Evolutionary conservation across 1,139 yeast genomes (phyloP), one percentile per base, ranked within the genome.

Genomic region (Magnusiomyces suaveolens): DNA sequence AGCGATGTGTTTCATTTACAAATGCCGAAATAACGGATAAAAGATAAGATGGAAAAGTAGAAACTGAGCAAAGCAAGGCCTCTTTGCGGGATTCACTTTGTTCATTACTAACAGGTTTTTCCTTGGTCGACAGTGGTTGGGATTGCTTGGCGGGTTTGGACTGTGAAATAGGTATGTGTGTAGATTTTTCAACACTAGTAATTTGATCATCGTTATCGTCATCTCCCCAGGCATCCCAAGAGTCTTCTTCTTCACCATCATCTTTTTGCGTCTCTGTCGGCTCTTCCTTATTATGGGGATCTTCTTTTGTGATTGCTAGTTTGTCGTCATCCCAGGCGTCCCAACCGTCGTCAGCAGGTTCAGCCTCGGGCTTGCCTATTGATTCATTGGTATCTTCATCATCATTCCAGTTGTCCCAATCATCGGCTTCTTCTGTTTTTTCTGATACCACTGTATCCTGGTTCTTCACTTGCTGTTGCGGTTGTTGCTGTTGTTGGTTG

Each of bases 201-300:
- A 44, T 26, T 26, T 48, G 43, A 49, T 18, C 25, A 50, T 52
- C 51, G 18, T 56, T 53, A n/a, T 59, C 33, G 33, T 29, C 65
- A 26, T 65, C 69, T 16, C 63, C 66, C 68, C 68, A 65, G 0
- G 64, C 68, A n/a, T 54, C 43, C 52, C 56, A 43, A 14, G 58
- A 54, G 26, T 48, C 60, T 55, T 54, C 44, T 14, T 50, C 53
- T 20, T 38, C 48, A 21, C 12, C 29, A 6, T 20, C 41, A n/a
- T 18, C 21, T 25, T 24, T 29, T 38, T n/a, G 29, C 4, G 14
- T 32, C 23, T 39, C 38, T 10, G 8, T 48, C 25, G 46, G 4
- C 21, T 41, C 4, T 10, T 20, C 52, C 33, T 38, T 23, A 3
- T 48, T 29, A 32, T 21, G 20, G 3, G 20, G 26, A 12, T 20